Evolutionary conservation across 2,329 filamentous ascomycete genomes (phyloP).

Genomic region (Ophiostoma montium): DNA sequence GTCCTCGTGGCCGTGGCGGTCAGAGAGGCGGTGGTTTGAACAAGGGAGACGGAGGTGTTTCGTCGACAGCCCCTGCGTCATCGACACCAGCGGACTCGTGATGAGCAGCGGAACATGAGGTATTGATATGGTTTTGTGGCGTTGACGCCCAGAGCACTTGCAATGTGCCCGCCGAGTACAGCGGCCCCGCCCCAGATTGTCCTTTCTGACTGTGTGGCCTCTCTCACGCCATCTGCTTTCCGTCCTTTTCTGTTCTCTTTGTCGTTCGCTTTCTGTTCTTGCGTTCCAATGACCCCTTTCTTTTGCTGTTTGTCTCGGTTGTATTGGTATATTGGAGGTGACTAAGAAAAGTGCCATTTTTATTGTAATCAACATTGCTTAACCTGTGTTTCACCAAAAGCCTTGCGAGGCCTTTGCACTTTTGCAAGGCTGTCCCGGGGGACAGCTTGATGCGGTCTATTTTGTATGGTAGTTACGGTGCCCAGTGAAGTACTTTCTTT

Average conservation of each 20-base stretch:
- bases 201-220: not conserved
- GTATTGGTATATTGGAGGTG: not conserved
- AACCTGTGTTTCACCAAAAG: not conserved
- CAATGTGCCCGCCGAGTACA: too few relatives aligned
- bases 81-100: constrained; percentile 14
- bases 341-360: constrained; percentile 1
- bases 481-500: too few relatives aligned
- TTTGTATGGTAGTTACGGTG: too few relatives aligned
- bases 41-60: constrained; percentile 43
- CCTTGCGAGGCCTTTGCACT: not conserved
- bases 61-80: constrained; percentile 33
- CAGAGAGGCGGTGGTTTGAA: constrained; percentile 12
- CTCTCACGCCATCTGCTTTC: not conserved
- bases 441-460: too few relatives aligned
- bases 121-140: too few relatives aligned
- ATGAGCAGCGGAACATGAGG: not conserved
- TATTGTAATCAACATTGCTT: not conserved
- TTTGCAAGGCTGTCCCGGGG: too few relatives aligned
- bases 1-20: constrained; percentile 41
- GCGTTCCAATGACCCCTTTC: not conserved
- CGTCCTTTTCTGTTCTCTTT: not conserved
- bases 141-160: too few relatives aligned
- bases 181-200: too few relatives aligned
- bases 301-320: not conserved
- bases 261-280: not conserved